A percentile compares a stretch with the other conserved stretches of the same genome.
phyloP scores from a whole-genome alignment of 148 eudicot genomes.

The Amaranthus palmeri region DNA sequence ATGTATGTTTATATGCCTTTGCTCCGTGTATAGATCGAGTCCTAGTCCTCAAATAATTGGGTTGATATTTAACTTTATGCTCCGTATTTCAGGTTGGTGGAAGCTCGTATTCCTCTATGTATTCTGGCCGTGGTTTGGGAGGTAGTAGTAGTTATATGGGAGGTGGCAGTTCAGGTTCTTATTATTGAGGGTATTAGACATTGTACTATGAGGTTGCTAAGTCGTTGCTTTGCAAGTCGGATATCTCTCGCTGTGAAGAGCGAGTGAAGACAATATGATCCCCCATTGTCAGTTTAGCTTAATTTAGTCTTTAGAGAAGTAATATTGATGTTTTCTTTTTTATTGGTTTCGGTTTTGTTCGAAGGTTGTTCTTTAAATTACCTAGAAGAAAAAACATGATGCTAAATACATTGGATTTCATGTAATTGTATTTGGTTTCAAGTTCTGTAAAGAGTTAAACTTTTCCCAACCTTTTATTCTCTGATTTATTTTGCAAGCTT shows the following conservation, averaged over 20 bases:
- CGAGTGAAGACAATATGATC: not conserved
- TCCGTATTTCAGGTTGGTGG: constrained; percentile 61
- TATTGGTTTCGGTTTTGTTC: not conserved
- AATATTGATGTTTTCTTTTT: not conserved
- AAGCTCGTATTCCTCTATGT: constrained; percentile 79
- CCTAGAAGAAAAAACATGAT: not conserved
- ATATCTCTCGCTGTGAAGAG: not conserved
- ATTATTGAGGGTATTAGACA: constrained; percentile 55
- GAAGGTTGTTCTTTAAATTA: constrained; percentile 10
- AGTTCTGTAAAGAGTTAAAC: too few relatives aligned
- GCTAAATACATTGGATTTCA: not conserved
- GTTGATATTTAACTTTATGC: not conserved
- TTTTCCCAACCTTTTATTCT: too few relatives aligned
- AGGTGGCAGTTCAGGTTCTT: constrained; percentile 77
- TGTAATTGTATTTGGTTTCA: not conserved
- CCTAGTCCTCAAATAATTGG: too few relatives aligned
- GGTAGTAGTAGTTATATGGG: constrained; percentile 70
- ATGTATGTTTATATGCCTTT: constrained; percentile 44
- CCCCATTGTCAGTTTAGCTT: not conserved
- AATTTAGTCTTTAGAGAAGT: not conserved
- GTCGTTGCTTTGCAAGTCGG: not conserved
- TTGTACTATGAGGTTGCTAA: not conserved
- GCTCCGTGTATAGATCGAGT: not conserved
- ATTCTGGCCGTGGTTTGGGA: constrained; percentile 71
- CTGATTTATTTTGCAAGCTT: too few relatives aligned